These are phyloP conservation scores for Euclidium syriacum DNA, from an alignment of 345 rosid species.

Conservation along the genomic window DNA sequence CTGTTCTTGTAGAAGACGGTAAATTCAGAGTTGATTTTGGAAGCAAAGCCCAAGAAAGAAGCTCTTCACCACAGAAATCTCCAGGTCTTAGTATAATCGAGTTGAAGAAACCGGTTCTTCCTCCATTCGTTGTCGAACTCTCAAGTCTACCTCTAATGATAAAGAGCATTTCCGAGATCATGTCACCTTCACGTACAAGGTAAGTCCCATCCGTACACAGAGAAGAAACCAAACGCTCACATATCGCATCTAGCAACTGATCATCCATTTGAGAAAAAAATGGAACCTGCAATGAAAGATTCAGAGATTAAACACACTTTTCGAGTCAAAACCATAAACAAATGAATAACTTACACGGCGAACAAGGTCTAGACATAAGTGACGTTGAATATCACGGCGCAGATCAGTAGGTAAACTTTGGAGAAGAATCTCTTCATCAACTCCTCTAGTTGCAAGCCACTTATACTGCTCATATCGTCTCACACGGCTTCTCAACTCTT, in stretches of 20 bases:
- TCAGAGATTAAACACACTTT: background rate
- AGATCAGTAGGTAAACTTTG: conserved; percentile 81
- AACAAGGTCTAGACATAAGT: conserved; percentile 89
- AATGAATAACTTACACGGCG: conserved; percentile 54
- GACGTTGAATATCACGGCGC: conserved; percentile 82
- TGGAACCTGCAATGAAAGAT: conserved; percentile 57
- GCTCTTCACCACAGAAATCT: conserved; percentile 95
- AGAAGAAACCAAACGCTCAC: conserved; percentile 77
- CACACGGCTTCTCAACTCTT: conserved; percentile 60
- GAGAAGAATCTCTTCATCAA: conserved; percentile 73
- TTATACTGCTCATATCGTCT: conserved; percentile 71
- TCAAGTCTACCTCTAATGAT: conserved; percentile 81
- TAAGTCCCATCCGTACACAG: conserved; percentile 74
- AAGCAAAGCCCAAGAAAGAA: conserved; percentile 89
- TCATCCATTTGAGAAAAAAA: conserved; percentile 98
- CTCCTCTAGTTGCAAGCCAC: conserved; percentile 94
- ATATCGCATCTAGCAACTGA: conserved; percentile 90
- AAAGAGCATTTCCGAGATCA: conserved; percentile 88
- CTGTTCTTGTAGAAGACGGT: conserved; percentile 93
- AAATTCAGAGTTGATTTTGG: conserved; percentile 69
- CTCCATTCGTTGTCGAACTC: conserved; percentile 93
- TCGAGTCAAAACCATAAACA: background rate
- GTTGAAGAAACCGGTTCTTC: conserved; percentile 90
- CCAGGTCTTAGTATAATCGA: conserved; percentile 72
- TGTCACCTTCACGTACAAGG: conserved; percentile 93